Conservation (phyloP, 495 filamentous ascomycete genomes). For the Sabuloglossum arenarium region DNA sequence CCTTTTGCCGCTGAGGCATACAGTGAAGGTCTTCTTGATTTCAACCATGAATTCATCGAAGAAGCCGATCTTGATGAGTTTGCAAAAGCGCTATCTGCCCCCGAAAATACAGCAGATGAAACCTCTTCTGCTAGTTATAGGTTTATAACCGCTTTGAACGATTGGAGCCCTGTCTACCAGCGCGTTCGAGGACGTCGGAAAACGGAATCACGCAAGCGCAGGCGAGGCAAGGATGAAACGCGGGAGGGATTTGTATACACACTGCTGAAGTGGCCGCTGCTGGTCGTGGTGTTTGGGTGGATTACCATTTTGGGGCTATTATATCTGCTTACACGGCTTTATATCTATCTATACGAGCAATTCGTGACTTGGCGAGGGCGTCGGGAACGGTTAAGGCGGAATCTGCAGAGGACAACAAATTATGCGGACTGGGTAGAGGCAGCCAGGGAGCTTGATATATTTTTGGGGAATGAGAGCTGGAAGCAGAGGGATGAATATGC, state of each 20-base stretch:
- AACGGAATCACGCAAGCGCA: not conserved
- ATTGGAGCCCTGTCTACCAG: slow-evolving; percentile 24
- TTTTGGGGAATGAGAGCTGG: slow-evolving; percentile 71
- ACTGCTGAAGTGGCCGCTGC: slow-evolving; percentile 77
- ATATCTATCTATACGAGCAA: slow-evolving; percentile 77
- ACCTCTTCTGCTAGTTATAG: slow-evolving; percentile 8
- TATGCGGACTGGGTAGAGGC: slow-evolving; percentile 68
- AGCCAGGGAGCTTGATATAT: slow-evolving; percentile 58
- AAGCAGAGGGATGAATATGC: slow-evolving; percentile 76
- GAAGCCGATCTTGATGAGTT: slow-evolving; percentile 19
- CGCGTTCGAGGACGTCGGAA: slow-evolving; percentile 13
- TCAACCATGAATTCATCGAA: slow-evolving; percentile 19
- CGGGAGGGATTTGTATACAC: slow-evolving; percentile 80
- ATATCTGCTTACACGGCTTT: slow-evolving; percentile 66
- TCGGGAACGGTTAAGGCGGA: slow-evolving; percentile 43
- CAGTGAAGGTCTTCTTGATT: slow-evolving; percentile 21
- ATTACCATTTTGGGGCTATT: slow-evolving; percentile 41
- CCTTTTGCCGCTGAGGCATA: slow-evolving; percentile 13
- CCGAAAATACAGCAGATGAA: slow-evolving; percentile 17
- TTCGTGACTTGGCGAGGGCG: slow-evolving; percentile 53
- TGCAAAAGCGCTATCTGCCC: slow-evolving; percentile 19
- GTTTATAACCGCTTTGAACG: slow-evolving; percentile 26
- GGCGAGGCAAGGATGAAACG: slow-evolving; percentile 53
- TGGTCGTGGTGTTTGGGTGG: slow-evolving; percentile 62
- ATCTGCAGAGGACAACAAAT: slow-evolving; percentile 43